These are phyloP conservation scores for Dimocarpus longan DNA, from an alignment of 345 rosid genomes.

Conservation along the genomic window DNA sequence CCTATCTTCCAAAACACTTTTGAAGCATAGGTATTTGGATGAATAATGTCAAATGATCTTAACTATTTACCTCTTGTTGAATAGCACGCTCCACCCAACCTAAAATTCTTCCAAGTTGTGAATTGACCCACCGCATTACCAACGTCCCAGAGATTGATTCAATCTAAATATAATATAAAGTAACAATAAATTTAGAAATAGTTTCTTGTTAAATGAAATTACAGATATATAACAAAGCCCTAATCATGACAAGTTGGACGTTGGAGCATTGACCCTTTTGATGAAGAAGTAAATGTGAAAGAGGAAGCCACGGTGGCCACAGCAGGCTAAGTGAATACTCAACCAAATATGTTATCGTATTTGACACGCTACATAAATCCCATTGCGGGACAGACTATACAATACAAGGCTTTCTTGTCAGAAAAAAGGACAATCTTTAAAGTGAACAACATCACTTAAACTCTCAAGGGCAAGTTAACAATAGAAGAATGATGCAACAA, in stretches of 20 bases:
- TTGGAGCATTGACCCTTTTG: background rate
- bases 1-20: background rate
- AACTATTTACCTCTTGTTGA: conserved; percentile 77
- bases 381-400: background rate
- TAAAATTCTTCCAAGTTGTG: conserved; percentile 86
- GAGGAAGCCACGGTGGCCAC: background rate
- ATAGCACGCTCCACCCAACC: conserved; percentile 94
- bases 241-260: conserved; percentile 9
- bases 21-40: background rate
- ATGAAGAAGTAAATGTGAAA: background rate
- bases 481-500: background rate
- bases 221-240: conserved; percentile 15
- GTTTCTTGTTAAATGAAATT: background rate
- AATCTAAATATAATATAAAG: conserved; percentile 43
- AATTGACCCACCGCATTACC: conserved; percentile 93
- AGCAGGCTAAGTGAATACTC: background rate
- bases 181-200: background rate
- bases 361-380: background rate
- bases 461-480: background rate
- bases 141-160: conserved; percentile 91
- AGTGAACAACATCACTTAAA: background rate
- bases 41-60: background rate
- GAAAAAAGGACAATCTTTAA: background rate
- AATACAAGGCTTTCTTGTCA: background rate
- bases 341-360: background rate